A percentile compares a stretch with the other conserved stretches of the same genome.
phyloP scores from a whole-genome alignment of 371 early-diverging fungal genomes.

The Apophysomyces variabilis region DNA sequence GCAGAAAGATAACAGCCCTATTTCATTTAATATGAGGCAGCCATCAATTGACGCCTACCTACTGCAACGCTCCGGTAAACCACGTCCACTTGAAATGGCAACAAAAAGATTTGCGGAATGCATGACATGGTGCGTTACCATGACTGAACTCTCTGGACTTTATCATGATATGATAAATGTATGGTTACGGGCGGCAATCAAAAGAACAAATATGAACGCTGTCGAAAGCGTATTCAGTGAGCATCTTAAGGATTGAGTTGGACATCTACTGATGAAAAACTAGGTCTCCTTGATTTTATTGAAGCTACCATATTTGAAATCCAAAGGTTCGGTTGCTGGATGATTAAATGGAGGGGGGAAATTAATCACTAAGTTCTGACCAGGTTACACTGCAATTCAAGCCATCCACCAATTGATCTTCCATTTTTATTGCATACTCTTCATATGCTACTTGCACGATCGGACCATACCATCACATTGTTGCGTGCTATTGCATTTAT shows the following conservation, averaged over 20 bases:
- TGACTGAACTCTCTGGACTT: conserved; percentile 30
- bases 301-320: conserved; percentile 48
- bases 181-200: conserved; percentile 58
- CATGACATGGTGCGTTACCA: conserved; percentile 47
- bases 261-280: background rate
- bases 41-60: background rate
- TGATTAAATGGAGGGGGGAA: background rate
- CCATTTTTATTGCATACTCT: conserved; percentile 54
- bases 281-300: conserved; percentile 52
- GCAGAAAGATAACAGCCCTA: background rate
- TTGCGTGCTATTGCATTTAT: conserved; percentile 58
- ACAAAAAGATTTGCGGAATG: conserved; percentile 59
- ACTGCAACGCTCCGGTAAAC: conserved; percentile 45
- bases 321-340: conserved; percentile 33
- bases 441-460: conserved; percentile 43
- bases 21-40: background rate
- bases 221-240: conserved; percentile 61
- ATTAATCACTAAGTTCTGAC: background rate
- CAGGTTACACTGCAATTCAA: conserved; percentile 14
- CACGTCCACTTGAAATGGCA: conserved; percentile 54
- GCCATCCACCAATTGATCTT: conserved; percentile 42
- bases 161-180: conserved; percentile 61
- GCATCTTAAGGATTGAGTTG: background rate
- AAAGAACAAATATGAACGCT: conserved; percentile 50
- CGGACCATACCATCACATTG: conserved; percentile 57